Base-by-base conservation (phyloP, 169 alveolate genomes). In the Plasmodium billcollinsi region DNA sequence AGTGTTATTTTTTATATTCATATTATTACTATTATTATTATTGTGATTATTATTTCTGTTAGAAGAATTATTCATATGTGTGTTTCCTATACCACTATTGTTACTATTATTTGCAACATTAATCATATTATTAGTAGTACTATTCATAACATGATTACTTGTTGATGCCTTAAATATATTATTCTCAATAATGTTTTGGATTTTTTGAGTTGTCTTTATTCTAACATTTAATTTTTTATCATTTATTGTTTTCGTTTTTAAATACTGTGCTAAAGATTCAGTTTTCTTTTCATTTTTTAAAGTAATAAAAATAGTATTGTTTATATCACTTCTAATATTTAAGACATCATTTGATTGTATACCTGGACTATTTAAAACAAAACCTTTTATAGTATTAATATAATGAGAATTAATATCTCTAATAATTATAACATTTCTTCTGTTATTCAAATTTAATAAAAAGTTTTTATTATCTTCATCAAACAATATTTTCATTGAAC, bases 261-360 rank as follows among this genome's bases (percentile, higher is more conserved):
- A 85, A 71, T 71, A 85, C 29, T 85, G 88, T 39, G 92, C 92
- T 47, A 85, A 43, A 0, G 74, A 12, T 50, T 85, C 92, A 29
- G 92, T 85, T 49, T 85, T 85, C 14, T 85, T 85, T 49, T 69
- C 88, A 85, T 85, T 71, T 74, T 59, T 85, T 11, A 85, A n/a
- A 50, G 92, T 85, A 52, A 85, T 85, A 63, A 85, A 85, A 7
- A 85, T 85, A 33, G 92, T 85, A 73, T 85, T 85, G 58, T 85
- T 85, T n/a, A 69, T 70, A 52, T 85, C 92, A 45, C 72, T 85
- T 63, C 88, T 45, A 12, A 85, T 58, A 65, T 71, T 72, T 50
- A 69, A 63, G 12, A 85, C 74, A 21, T 85, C 92, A n/a, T 18
- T 61, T 33, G 69, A 18, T 39, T 85, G 85, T 39, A 85, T 85